Conservation (phyloP, 2,329 filamentous ascomycete species). For the Coniochaeta sp. region DNA sequence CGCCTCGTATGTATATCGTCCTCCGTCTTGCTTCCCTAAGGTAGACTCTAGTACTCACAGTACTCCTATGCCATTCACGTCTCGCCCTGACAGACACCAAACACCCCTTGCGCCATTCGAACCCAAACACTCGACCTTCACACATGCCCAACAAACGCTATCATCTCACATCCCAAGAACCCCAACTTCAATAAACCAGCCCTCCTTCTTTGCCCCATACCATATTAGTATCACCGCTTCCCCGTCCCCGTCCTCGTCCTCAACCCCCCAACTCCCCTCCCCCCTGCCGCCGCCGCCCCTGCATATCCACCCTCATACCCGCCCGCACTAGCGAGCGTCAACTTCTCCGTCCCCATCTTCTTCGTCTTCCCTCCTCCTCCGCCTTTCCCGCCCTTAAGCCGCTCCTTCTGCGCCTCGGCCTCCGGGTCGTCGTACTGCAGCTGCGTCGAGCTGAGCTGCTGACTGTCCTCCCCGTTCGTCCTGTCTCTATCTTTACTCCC, state of each 20-base stretch:
- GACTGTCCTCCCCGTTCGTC: neutral
- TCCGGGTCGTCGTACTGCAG: constrained; percentile 46
- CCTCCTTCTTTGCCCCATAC: neutral
- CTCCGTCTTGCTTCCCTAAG: no score
- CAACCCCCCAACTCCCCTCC: neutral
- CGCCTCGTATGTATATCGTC: no score
- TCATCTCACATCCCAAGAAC: neutral
- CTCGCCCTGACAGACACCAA: no score
- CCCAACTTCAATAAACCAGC: neutral
- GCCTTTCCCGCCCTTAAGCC: constrained; percentile 24
- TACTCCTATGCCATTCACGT: no score
- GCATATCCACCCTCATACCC: constrained; percentile 3
- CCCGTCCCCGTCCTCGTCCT: neutral
- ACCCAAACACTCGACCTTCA: no score
- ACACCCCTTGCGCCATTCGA: no score
- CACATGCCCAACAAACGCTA: no score
- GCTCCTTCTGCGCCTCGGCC: constrained; percentile 34
- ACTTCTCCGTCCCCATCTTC: constrained; percentile 1
- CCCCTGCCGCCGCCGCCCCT: neutral
- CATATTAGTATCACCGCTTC: neutral
- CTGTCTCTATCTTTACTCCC: no score
- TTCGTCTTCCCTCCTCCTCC: neutral
- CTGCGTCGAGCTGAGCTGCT: constrained; percentile 39
- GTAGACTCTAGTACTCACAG: no score
- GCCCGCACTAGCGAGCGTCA: constrained; percentile 6